Evolutionary conservation across 208 protist genomes (phyloP).

Genomic region (Phytomonas sp.): DNA sequence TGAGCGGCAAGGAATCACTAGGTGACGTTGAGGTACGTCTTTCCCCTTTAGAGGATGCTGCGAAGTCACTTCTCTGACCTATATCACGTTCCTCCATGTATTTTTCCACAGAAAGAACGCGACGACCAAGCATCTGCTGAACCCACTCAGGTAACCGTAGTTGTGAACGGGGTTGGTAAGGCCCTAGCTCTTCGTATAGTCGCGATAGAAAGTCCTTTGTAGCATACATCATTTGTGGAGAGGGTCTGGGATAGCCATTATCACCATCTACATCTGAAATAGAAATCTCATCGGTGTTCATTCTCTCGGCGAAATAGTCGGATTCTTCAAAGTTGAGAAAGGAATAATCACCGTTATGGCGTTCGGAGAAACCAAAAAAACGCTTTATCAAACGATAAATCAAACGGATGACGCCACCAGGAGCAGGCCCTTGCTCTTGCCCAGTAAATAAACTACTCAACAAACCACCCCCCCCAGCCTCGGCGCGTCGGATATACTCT

Average conservation of each 20-base stretch:
- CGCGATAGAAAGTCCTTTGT: slow-evolving; percentile 9
- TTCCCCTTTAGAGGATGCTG: neutral
- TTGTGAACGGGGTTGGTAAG: slow-evolving; percentile 15
- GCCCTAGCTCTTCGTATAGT: slow-evolving; percentile 28
- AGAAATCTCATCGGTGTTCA: neutral
- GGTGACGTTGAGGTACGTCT: neutral
- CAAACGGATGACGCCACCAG: neutral
- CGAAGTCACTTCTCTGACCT: neutral
- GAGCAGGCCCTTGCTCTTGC: neutral
- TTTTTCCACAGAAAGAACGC: slow-evolving; percentile 7
- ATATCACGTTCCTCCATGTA: neutral
- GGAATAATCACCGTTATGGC: neutral
- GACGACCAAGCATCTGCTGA: slow-evolving; percentile 20
- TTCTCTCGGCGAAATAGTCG: neutral
- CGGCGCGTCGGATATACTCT: neutral
- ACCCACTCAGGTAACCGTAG: slow-evolving; percentile 15
- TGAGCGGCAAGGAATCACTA: neutral
- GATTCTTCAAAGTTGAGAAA: neutral
- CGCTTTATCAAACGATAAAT: neutral
- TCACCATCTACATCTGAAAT: neutral
- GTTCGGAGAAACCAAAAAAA: neutral
- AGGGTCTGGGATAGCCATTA: neutral
- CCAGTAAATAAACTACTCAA: neutral
- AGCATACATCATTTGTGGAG: slow-evolving; percentile 12
- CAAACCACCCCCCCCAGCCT: neutral